Evolutionary conservation across 2,329 filamentous ascomycete genomes (phyloP).

Genomic region (Amauroascus niger): DNA sequence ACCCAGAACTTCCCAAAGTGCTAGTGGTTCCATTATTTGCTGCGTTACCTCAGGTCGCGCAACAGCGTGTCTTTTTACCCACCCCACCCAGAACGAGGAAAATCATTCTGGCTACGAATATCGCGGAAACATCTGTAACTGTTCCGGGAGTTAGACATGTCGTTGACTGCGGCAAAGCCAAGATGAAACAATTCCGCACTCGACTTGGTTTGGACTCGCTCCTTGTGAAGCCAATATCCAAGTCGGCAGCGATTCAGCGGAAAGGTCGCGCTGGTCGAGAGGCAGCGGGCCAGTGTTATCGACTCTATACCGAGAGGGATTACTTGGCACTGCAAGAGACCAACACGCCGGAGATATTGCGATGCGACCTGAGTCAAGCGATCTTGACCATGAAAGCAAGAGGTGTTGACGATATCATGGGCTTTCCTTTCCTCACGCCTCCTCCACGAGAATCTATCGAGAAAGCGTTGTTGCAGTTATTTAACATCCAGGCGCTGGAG

Average conservation of each 20-base stretch:
- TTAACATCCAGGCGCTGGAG: slow-evolving; percentile 65
- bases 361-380: slow-evolving; percentile 78
- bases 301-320: slow-evolving; percentile 73
- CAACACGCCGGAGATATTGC: slow-evolving; percentile 78
- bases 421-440: slow-evolving; percentile 75
- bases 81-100: slow-evolving; percentile 68
- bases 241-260: slow-evolving; percentile 84
- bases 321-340: slow-evolving; percentile 61
- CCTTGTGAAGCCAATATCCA: slow-evolving; percentile 80
- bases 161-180: slow-evolving; percentile 85
- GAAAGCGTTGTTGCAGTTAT: slow-evolving; percentile 70
- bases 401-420: slow-evolving; percentile 68
- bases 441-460: slow-evolving; percentile 70
- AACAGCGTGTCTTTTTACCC: slow-evolving; percentile 76
- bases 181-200: slow-evolving; percentile 82
- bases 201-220: slow-evolving; percentile 82
- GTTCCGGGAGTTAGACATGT: slow-evolving; percentile 88
- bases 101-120: slow-evolving; percentile 87
- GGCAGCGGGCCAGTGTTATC: slow-evolving; percentile 76
- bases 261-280: slow-evolving; percentile 90
- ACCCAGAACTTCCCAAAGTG: slow-evolving; percentile 59
- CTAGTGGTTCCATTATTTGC: slow-evolving; percentile 75
- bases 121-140: slow-evolving; percentile 96
- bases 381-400: slow-evolving; percentile 89
- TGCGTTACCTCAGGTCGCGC: slow-evolving; percentile 73